A percentile compares a stretch with the other conserved stretches of the same genome.
These are phyloP conservation scores for Casuarina cunninghamiana DNA, from an alignment of 306 rosid species.

Conservation along the genomic window DNA sequence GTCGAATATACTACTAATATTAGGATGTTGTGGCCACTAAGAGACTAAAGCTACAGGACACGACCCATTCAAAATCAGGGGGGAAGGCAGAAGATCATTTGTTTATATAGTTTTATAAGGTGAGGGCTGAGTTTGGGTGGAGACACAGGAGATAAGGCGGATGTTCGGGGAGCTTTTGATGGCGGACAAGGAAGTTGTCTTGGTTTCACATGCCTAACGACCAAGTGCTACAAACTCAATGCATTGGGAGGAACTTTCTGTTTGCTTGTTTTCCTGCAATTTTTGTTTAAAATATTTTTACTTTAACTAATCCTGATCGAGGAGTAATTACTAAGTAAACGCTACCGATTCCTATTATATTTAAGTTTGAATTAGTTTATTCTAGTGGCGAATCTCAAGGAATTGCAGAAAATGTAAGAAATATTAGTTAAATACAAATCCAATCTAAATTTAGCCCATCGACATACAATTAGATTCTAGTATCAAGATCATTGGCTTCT, in stretches of 20 bases:
- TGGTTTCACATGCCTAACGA: conserved; percentile 24
- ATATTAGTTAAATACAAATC: conserved; percentile 12
- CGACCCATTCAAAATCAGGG: background rate
- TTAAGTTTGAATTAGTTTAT: conserved; percentile 30
- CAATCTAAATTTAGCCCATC: conserved; percentile 4
- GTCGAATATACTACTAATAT: background rate
- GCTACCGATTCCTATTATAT: background rate
- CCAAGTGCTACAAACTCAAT: conserved; percentile 7
- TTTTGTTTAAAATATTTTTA: background rate
- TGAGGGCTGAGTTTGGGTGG: conserved; percentile 18
- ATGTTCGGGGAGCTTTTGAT: conserved; percentile 41
- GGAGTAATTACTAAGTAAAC: background rate
- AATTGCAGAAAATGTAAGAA: conserved; percentile 25
- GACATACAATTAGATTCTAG: conserved; percentile 20
- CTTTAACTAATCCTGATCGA: background rate
- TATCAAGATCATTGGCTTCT: conserved; percentile 10
- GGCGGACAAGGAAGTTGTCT: conserved; percentile 49
- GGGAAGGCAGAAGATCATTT: background rate
- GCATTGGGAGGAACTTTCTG: background rate
- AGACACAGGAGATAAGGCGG: conserved; percentile 49
- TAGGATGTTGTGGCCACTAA: conserved; percentile 6
- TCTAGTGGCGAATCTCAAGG: conserved; percentile 61
- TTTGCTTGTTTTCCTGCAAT: background rate
- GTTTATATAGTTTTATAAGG: background rate
- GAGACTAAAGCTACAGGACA: background rate